Percentiles rank a stretch among this genome's conserved stretches.
phyloP scores from a whole-genome alignment of 352 stramenopile species.

The Phytophthora cryptogea region DNA sequence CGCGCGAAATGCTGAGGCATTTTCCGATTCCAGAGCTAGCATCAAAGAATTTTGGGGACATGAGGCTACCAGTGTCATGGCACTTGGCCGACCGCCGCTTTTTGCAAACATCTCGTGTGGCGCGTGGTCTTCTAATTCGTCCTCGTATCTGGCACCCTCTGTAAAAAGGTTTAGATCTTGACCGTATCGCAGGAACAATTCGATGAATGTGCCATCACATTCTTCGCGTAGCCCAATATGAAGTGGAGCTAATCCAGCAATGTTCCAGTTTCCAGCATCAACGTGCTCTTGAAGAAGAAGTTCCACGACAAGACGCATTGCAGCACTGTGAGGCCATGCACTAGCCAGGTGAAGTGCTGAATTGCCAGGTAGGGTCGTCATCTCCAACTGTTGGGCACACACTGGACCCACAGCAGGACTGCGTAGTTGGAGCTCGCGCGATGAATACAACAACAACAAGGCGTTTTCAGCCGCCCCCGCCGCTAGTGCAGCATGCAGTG shows the following conservation, averaged over 20 bases:
- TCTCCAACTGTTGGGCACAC: conserved; percentile 34
- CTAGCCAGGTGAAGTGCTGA: conserved; percentile 63
- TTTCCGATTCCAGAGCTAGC: conserved; percentile 56
- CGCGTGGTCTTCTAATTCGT: conserved; percentile 7
- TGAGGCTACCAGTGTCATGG: conserved; percentile 9
- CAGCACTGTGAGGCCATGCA: conserved; percentile 32
- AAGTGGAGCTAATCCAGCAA: conserved; percentile 46
- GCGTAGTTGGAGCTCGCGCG: conserved; percentile 32
- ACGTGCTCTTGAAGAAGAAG: conserved; percentile 48
- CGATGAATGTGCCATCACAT: conserved; percentile 49
- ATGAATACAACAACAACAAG: conserved; percentile 43
- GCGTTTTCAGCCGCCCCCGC: conserved; percentile 46
- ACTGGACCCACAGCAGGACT: conserved; percentile 14
- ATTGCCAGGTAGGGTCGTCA: conserved; percentile 33
- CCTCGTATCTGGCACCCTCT: conserved; percentile 44
- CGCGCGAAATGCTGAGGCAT: conserved; percentile 47
- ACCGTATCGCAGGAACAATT: conserved; percentile 48
- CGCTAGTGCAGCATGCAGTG: conserved; percentile 49
- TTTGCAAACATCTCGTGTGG: conserved; percentile 12
- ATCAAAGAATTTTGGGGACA: conserved; percentile 53
- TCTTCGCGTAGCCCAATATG: conserved; percentile 54
- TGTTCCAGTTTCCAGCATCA: conserved; percentile 61
- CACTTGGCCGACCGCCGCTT: conserved; percentile 8
- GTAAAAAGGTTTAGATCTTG: conserved; percentile 71
- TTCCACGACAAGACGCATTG: conserved; percentile 47